phyloP scores from a whole-genome alignment of 2,329 filamentous ascomycete species.

The Hymenotorrendiella dingleyae region DNA sequence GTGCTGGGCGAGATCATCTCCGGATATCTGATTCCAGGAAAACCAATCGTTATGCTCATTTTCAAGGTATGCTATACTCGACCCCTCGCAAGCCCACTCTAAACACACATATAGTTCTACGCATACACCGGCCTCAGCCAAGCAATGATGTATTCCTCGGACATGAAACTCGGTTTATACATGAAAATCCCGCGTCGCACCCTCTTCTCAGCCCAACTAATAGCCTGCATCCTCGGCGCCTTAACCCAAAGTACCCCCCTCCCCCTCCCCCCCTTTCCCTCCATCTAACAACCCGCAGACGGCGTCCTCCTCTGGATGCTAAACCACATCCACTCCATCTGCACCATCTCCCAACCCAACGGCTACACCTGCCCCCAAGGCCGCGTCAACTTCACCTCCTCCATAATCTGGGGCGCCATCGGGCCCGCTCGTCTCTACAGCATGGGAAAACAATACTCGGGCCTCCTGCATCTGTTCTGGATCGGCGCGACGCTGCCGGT shows the following conservation, averaged over 20 bases:
- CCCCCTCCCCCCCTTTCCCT: no score
- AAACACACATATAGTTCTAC: slow-evolving; percentile 50
- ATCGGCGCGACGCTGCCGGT: slow-evolving; percentile 59
- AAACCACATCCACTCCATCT: slow-evolving; percentile 57
- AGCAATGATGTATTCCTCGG: slow-evolving; percentile 35
- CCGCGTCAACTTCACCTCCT: slow-evolving; percentile 51
- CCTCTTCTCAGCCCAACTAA: slow-evolving; percentile 26
- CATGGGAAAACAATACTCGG: slow-evolving; percentile 40
- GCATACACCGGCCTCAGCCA: slow-evolving; percentile 51
- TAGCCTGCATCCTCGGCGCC: slow-evolving; percentile 47
- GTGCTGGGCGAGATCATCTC: slow-evolving; percentile 39
- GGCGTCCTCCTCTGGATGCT: slow-evolving; percentile 56
- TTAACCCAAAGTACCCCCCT: no score
- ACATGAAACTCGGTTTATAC: slow-evolving; percentile 17
- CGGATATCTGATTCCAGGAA: slow-evolving; percentile 36
- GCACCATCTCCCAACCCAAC: slow-evolving; percentile 41
- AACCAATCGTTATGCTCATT: slow-evolving; percentile 54
- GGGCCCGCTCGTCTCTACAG: slow-evolving; percentile 62
- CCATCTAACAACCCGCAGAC: no score
- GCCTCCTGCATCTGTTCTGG: slow-evolving; percentile 67
- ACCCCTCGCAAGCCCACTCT: neutral
- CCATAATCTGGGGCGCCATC: slow-evolving; percentile 67
- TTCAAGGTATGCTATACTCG: neutral
- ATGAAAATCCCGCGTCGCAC: no score
- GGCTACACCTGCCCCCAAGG: slow-evolving; percentile 44